These are phyloP conservation scores for Azolla pinnata DNA, from an alignment of 75 land plant genomes.

Conservation along the genomic window DNA sequence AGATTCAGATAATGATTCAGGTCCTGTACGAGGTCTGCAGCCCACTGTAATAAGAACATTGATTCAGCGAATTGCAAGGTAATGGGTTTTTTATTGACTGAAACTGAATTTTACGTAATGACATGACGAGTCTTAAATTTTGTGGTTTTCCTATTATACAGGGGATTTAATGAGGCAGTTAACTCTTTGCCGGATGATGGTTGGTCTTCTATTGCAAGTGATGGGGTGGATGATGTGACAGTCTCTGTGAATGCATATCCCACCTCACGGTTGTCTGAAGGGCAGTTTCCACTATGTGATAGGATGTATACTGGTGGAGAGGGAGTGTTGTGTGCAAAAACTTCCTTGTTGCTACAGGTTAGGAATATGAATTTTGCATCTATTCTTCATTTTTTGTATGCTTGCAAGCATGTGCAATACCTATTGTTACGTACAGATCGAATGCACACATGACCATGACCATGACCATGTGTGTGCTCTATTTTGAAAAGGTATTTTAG, in stretches of 20 bases:
- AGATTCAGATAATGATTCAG: constrained; percentile 55
- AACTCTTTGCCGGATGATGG: constrained; percentile 98
- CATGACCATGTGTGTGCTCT: no score
- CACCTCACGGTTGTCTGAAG: constrained; percentile 36
- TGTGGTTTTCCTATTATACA: constrained; percentile 12
- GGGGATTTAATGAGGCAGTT: constrained; percentile 98
- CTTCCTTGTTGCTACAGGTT: constrained; percentile 97
- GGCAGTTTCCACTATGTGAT: constrained; percentile 36
- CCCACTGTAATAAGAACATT: constrained; percentile 72
- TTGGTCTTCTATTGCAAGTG: constrained; percentile 78
- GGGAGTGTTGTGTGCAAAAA: constrained; percentile 90
- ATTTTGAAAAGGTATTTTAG: no score
- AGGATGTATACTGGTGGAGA: constrained; percentile 46
- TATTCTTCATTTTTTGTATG: background rate
- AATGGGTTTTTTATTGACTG: no score
- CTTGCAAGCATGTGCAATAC: background rate
- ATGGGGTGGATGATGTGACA: constrained; percentile 93
- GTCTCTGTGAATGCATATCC: constrained; percentile 59
- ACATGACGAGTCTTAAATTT: background rate
- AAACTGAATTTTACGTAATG: background rate
- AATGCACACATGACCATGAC: no score
- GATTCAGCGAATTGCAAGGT: constrained; percentile 82
- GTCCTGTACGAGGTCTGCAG: constrained; percentile 51
- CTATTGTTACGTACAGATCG: background rate
- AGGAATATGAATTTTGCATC: background rate